Percentiles rank a stretch among this genome's conserved stretches.
These are phyloP conservation scores for Marchantia paleacea DNA, from an alignment of 225 moss, liverwort and hornwort species.

Conservation along the genomic window DNA sequence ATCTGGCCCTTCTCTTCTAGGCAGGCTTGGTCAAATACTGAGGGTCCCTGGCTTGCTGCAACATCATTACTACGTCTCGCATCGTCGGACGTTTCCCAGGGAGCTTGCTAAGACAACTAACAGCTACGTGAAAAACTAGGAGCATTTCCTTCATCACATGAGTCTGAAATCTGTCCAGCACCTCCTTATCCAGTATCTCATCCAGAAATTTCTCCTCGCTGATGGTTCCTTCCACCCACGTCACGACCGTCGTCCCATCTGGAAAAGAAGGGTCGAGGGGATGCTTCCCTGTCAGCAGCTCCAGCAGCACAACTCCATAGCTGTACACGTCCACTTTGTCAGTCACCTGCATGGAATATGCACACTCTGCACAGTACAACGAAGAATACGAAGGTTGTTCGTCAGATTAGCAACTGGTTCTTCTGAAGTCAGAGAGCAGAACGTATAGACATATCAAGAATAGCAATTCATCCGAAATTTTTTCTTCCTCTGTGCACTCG, in stretches of 20 bases:
- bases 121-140: constrained; percentile 24
- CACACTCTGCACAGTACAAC: constrained; percentile 31
- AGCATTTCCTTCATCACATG: constrained; percentile 11
- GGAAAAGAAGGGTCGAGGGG: constrained; percentile 29
- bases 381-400: too few relatives aligned
- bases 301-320: constrained; percentile 41
- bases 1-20: not conserved
- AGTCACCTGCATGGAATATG: constrained; percentile 18
- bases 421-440: too few relatives aligned
- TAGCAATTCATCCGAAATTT: too few relatives aligned
- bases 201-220: constrained; percentile 8
- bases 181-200: constrained; percentile 13
- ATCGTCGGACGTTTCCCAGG: constrained; percentile 29
- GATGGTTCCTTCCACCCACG: constrained; percentile 23
- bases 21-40: too few relatives aligned
- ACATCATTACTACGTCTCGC: constrained; percentile 28
- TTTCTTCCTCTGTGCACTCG: too few relatives aligned
- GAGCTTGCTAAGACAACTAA: constrained; percentile 24
- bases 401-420: too few relatives aligned
- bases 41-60: constrained; percentile 2
- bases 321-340: constrained; percentile 43
- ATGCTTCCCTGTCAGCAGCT: constrained; percentile 37
- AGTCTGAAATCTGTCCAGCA: constrained; percentile 1
- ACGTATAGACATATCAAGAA: too few relatives aligned
- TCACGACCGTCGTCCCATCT: constrained; percentile 25